Evolutionary conservation across 495 filamentous ascomycete species (phyloP).

Genomic region (Talaromyces trachyspermus): DNA sequence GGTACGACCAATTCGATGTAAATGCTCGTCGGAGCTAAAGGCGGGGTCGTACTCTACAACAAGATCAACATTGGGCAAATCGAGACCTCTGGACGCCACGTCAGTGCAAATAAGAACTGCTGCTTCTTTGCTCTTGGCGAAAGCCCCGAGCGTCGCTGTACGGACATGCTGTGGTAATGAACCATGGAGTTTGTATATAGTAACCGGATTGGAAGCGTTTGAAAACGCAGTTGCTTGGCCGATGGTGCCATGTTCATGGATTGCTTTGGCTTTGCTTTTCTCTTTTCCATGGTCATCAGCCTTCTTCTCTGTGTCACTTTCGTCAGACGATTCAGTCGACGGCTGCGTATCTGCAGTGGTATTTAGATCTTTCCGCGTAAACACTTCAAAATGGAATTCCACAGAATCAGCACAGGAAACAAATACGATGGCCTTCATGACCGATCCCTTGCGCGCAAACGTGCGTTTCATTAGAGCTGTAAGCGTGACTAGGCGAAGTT

Average conservation of each 20-base stretch:
- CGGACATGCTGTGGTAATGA: slow-evolving; percentile 84
- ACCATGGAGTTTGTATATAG: slow-evolving; percentile 82
- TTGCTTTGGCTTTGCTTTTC: slow-evolving; percentile 15
- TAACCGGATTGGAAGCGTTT: slow-evolving; percentile 48
- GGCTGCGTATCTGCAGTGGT: slow-evolving; percentile 21
- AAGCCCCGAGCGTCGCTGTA: slow-evolving; percentile 73
- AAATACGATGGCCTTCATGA: slow-evolving; percentile 94
- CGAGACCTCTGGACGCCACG: slow-evolving; percentile 87
- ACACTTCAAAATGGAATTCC: slow-evolving; percentile 91
- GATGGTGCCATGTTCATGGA: slow-evolving; percentile 42
- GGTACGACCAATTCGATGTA: slow-evolving; percentile 91
- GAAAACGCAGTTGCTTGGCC: slow-evolving; percentile 43
- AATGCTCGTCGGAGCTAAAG: slow-evolving; percentile 82
- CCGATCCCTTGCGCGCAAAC: slow-evolving; percentile 76
- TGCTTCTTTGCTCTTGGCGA: slow-evolving; percentile 54
- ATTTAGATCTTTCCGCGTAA: slow-evolving; percentile 44
- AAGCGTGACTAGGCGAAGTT: slow-evolving; percentile 81
- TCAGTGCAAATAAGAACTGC: slow-evolving; percentile 87
- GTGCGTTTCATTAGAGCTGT: slow-evolving; percentile 74
- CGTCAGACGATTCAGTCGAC: slow-evolving; percentile 12
- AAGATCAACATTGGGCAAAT: slow-evolving; percentile 87
- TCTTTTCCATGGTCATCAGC: slow-evolving; percentile 1
- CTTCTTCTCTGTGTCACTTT: slow-evolving; percentile 18
- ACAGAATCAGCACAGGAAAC: slow-evolving; percentile 95
- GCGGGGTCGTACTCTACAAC: slow-evolving; percentile 93